Conservation (phyloP, 345 rosid genomes). For the Citrus glauca region DNA sequence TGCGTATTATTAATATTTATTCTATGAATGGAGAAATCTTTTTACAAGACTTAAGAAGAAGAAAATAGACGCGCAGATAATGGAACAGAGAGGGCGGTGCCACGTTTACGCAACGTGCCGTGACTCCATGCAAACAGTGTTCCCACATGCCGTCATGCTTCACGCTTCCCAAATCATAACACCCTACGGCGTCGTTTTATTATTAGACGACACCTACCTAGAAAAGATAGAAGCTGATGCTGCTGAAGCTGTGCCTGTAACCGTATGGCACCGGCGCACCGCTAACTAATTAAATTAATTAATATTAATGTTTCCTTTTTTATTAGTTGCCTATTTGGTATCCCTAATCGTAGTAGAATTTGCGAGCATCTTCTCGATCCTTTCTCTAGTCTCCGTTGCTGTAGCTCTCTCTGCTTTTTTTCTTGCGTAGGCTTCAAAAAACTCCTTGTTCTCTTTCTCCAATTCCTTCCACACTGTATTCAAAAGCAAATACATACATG, state of each 20-base stretch:
- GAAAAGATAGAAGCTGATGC: no score
- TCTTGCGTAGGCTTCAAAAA: slow-evolving; percentile 65
- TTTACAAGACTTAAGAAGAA: background rate
- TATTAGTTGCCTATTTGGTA: background rate
- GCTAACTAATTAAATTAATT: background rate
- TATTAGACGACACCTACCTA: no score
- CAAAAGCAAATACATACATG: background rate
- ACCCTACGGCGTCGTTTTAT: slow-evolving; percentile 9
- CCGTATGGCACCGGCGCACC: background rate
- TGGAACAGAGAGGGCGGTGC: slow-evolving; percentile 22
- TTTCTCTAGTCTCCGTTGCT: slow-evolving; percentile 41
- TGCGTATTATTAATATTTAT: background rate
- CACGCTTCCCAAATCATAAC: background rate
- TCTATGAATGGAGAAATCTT: no score
- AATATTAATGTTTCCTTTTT: background rate
- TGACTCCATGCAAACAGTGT: background rate
- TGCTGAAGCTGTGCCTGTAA: no score
- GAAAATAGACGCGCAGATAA: background rate
- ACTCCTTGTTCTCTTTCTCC: slow-evolving; percentile 86
- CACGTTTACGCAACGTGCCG: slow-evolving; percentile 23
- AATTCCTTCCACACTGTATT: slow-evolving; percentile 84
- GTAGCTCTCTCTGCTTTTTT: slow-evolving; percentile 27
- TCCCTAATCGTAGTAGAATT: slow-evolving; percentile 16
- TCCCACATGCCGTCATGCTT: slow-evolving; percentile 25
- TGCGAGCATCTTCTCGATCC: slow-evolving; percentile 34